Conservation (phyloP, 257 asterid genomes). For the Leonotis leonurus region DNA sequence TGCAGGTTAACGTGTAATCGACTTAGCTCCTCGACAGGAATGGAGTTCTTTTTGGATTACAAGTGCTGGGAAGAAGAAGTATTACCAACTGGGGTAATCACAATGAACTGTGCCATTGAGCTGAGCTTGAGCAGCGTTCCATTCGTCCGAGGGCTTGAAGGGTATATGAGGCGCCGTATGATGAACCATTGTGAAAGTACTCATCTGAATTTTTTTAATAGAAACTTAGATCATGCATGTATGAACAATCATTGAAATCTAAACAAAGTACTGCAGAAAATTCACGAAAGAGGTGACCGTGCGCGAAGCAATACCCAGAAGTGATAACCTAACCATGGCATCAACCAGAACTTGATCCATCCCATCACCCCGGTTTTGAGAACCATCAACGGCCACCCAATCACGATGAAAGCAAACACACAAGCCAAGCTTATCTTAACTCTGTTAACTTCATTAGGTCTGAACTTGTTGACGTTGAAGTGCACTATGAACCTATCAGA, state of each 20-base stretch:
- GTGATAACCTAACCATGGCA: conserved; percentile 98
- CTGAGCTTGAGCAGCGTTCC: conserved; percentile 98
- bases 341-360: conserved; percentile 95
- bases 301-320: conserved; percentile 67
- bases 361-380: conserved; percentile 71
- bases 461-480: conserved; percentile 74
- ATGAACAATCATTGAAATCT: too few relatives aligned
- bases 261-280: background rate
- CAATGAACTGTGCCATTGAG: conserved; percentile 94
- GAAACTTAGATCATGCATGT: background rate
- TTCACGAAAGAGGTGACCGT: background rate
- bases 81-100: conserved; percentile 83
- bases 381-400: conserved; percentile 93
- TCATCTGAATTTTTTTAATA: conserved; percentile 65
- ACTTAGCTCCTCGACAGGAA: too few relatives aligned
- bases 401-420: conserved; percentile 86
- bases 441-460: conserved; percentile 76
- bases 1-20: too few relatives aligned
- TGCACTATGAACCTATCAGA: conserved; percentile 61
- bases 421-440: conserved; percentile 95
- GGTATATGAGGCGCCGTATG: conserved; percentile 99
- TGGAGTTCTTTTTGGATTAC: too few relatives aligned
- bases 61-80: too few relatives aligned
- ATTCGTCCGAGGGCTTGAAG: conserved; percentile 62
- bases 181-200: conserved; percentile 97